Percentiles rank a stretch among this genome's conserved stretches.
Conservation (phyloP, 306 rosid genomes). For the Malus domestica region ASM211411v1 NC_041792.1:13562907-13563406, state of each 20-base stretch:
- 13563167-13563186: constrained; percentile 39
- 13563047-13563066: constrained; percentile 33
- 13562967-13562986: constrained; percentile 17
- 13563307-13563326: constrained; percentile 29
- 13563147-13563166: constrained; percentile 43
- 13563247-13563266: constrained; percentile 39
- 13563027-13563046: constrained; percentile 32
- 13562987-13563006: constrained; percentile 25
- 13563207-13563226: constrained; percentile 40
- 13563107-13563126: constrained; percentile 28
- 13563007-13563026: constrained; percentile 25
- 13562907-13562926: constrained; percentile 20
- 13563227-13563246: constrained; percentile 37
- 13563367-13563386: constrained; percentile 37
- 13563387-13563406: constrained; percentile 36
- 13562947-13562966: constrained; percentile 19
- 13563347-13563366: constrained; percentile 24
- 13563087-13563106: constrained; percentile 33
- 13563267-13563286: constrained; percentile 45
- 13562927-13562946: constrained; percentile 16
- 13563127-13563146: constrained; percentile 18
- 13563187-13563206: constrained; percentile 41
- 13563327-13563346: constrained; percentile 29
- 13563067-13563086: constrained; percentile 22
- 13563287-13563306: constrained; percentile 33